A percentile compares a stretch with the other conserved stretches of the same genome.
Conservation (phyloP, 1,284 basidiomycete species). For the Cutaneotrichosporon curvatum region DNA sequence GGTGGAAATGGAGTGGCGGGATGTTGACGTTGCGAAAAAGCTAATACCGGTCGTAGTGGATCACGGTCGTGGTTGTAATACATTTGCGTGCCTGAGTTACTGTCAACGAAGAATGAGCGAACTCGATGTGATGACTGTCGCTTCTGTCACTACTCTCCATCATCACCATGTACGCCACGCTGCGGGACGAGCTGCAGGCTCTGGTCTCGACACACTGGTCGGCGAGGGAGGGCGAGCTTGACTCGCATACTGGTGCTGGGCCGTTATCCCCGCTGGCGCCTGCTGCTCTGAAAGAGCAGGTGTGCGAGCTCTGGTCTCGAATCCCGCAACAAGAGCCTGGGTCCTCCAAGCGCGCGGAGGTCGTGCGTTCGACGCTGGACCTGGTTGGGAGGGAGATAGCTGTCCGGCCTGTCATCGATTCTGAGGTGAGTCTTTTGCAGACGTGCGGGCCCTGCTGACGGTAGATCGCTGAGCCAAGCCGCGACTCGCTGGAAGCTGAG, state of each 20-base stretch:
- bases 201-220: not conserved
- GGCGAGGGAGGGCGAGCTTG: constrained; percentile 1
- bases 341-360: constrained; percentile 11
- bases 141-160: constrained; percentile 6
- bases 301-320: constrained; percentile 3
- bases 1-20: not conserved
- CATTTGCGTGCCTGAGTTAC: too few species aligned
- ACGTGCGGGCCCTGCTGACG: not conserved
- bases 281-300: not conserved
- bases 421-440: constrained; percentile 19
- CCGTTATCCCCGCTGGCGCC: constrained; percentile 4
- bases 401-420: constrained; percentile 21
- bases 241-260: not conserved
- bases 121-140: too few species aligned
- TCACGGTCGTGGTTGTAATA: too few species aligned
- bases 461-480: constrained; percentile 24
- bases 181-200: constrained; percentile 1
- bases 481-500: constrained; percentile 12
- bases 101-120: too few species aligned
- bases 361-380: constrained; percentile 29
- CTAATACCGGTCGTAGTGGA: too few species aligned
- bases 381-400: constrained; percentile 34
- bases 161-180: constrained; percentile 1
- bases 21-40: too few species aligned
- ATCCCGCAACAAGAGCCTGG: not conserved